Conservation (phyloP, 2,329 filamentous ascomycete species). For the Fusarium poae region DNA sequence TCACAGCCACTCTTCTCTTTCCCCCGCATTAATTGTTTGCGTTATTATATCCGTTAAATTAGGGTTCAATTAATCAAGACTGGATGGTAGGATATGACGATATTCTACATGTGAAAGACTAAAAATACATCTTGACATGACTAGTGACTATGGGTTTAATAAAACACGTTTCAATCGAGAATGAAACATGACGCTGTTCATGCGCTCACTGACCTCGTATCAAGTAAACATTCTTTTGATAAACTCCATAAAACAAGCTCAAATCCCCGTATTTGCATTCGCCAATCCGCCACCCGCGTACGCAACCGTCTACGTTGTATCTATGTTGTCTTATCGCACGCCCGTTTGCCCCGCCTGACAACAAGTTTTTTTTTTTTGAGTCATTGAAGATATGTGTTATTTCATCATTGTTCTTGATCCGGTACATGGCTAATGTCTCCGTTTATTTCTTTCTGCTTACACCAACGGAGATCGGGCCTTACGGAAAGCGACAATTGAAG, state of each 20-base stretch:
- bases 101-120: neutral
- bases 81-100: neutral
- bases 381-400: conserved; percentile 10
- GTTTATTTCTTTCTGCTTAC: conserved; percentile 14
- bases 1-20: conserved; percentile 27
- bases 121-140: conserved; percentile 20
- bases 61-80: neutral
- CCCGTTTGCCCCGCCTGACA: neutral
- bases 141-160: conserved; percentile 2
- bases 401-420: conserved; percentile 13
- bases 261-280: conserved; percentile 32
- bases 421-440: neutral
- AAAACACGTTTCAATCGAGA: conserved; percentile 37
- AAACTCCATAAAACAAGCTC: conserved; percentile 33
- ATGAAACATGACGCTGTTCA: conserved; percentile 35
- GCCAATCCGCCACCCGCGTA: conserved; percentile 35
- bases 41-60: neutral
- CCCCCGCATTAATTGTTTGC: neutral
- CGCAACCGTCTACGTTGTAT: conserved; percentile 34
- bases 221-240: conserved; percentile 25
- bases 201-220: conserved; percentile 33
- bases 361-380: conserved; percentile 21
- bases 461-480: conserved; percentile 6
- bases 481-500: conserved; percentile 6
- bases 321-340: neutral